Evolutionary conservation across 306 rosid species (phyloP), one percentile per base, ranked within the genome.

Genomic region (Ziziphus jujuba): DNA sequence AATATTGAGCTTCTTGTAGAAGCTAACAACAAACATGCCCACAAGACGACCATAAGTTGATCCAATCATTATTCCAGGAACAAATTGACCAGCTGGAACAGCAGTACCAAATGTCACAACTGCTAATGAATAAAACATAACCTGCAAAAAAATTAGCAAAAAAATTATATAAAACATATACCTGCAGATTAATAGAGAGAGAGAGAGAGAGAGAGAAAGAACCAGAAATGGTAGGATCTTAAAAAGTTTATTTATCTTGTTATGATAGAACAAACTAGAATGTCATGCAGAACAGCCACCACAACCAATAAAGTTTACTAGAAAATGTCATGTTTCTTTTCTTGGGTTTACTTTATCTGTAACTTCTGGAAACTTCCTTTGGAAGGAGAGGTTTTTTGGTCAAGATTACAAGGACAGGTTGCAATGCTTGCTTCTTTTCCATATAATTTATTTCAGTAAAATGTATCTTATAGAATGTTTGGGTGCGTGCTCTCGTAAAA

Each of bases 31-130:
- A 75, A 88, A 77, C 87, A 86, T 93, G 79, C 97, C 98, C 44
- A 93, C 97, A 67, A 93, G 95, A 65, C 98, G 97, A 60, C 97
- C 97, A 79, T 90, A 93, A 3, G 98, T 93, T 50, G 96, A 93
- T 71, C 98, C 98, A 70, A 88, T 90, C 97, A 90, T 90, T 71
- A 93, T 93, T 74, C 97, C 95, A 59, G 98, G 98, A 73, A 93
- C 98, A 83, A 93, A 93, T 66, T 93, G 97, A 72, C 97, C 96
- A 64, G 98, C 96, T 60, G 98, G 98, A 58, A 90, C 97, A 35
- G 97, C 95, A 72, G 91, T 93, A 70, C 98, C 97, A 83, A 84
- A 93, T 34, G 98, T 93, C 69, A 93, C 78, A 35, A 93, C 97
- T 28, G 98, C 98, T 82, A 93, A 80, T 43, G 86, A 60, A 80